phyloP scores from a whole-genome alignment of 1,284 basidiomycete genomes.

The Boletus semigastroideus region DNA sequence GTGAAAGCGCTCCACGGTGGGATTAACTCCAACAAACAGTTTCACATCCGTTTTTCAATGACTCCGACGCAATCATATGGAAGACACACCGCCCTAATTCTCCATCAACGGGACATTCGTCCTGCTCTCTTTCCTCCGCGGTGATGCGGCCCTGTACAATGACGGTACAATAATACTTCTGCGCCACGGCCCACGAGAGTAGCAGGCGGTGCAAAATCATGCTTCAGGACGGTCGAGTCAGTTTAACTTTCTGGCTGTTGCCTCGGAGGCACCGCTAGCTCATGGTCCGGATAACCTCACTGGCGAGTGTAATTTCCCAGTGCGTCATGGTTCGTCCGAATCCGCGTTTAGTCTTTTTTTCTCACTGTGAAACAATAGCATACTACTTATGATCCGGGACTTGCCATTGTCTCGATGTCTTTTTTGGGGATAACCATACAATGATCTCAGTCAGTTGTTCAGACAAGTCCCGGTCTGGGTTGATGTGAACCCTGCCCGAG shows the following conservation, averaged over 20 bases:
- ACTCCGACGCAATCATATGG: slow-evolving; percentile 14
- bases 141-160: slow-evolving; percentile 7
- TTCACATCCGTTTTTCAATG: slow-evolving; percentile 10
- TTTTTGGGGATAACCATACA: neutral
- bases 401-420: slow-evolving; percentile 14
- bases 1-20: no score
- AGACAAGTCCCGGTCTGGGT: neutral
- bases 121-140: slow-evolving; percentile 21
- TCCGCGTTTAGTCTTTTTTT: neutral
- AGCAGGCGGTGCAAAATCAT: neutral
- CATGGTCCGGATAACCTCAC: slow-evolving; percentile 14
- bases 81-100: slow-evolving; percentile 11
- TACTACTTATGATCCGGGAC: neutral
- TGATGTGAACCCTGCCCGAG: slow-evolving; percentile 1
- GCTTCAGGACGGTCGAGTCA: neutral
- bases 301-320: neutral
- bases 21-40: no score
- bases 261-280: slow-evolving; percentile 3
- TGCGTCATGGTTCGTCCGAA: slow-evolving; percentile 2
- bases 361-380: neutral
- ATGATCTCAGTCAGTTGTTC: no score
- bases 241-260: neutral
- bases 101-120: neutral
- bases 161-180: slow-evolving; percentile 6
- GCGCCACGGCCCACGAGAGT: slow-evolving; percentile 2